These are phyloP conservation scores for Farysia itapuensis DNA, from an alignment of 1,284 basidiomycete genomes.

Conservation along the genomic window DNA sequence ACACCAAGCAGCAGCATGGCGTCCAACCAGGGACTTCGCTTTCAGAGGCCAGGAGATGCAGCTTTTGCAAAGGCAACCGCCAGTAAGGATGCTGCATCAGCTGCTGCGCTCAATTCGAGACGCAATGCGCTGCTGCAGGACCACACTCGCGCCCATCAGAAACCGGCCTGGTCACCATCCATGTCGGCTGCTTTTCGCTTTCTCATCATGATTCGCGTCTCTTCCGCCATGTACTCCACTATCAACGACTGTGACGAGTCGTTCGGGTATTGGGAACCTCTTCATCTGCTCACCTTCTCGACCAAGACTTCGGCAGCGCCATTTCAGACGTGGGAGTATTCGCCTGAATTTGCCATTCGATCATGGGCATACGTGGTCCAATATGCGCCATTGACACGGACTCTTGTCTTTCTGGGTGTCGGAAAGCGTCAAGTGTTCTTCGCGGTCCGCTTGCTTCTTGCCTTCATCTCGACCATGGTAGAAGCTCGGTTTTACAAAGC, in stretches of 20 bases:
- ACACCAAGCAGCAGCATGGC: no score
- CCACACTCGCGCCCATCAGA: slow-evolving; percentile 20
- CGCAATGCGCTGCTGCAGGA: slow-evolving; percentile 39
- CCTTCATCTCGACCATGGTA: slow-evolving; percentile 71
- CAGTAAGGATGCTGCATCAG: slow-evolving; percentile 23
- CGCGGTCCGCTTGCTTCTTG: slow-evolving; percentile 78
- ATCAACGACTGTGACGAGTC: slow-evolving; percentile 91
- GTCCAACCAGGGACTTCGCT: slow-evolving; percentile 26
- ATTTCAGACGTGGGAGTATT: slow-evolving; percentile 98
- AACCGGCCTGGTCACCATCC: slow-evolving; percentile 33
- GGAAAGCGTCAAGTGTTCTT: slow-evolving; percentile 81
- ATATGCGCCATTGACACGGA: slow-evolving; percentile 56
- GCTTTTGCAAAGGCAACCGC: slow-evolving; percentile 19
- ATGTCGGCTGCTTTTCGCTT: slow-evolving; percentile 79
- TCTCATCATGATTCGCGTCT: slow-evolving; percentile 77
- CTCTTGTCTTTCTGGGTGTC: slow-evolving; percentile 12
- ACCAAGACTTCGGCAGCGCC: slow-evolving; percentile 51
- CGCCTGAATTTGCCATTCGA: slow-evolving; percentile 83
- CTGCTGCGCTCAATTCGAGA: slow-evolving; percentile 20
- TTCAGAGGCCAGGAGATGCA: slow-evolving; percentile 20
- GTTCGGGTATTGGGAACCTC: slow-evolving; percentile 98
- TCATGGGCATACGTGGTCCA: slow-evolving; percentile 85
- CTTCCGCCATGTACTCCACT: slow-evolving; percentile 88
- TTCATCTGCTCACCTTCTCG: slow-evolving; percentile 74
- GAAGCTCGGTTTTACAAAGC: slow-evolving; percentile 85